phyloP scores from a whole-genome alignment of 148 eudicot species.

The Oxyria digyna region DNA sequence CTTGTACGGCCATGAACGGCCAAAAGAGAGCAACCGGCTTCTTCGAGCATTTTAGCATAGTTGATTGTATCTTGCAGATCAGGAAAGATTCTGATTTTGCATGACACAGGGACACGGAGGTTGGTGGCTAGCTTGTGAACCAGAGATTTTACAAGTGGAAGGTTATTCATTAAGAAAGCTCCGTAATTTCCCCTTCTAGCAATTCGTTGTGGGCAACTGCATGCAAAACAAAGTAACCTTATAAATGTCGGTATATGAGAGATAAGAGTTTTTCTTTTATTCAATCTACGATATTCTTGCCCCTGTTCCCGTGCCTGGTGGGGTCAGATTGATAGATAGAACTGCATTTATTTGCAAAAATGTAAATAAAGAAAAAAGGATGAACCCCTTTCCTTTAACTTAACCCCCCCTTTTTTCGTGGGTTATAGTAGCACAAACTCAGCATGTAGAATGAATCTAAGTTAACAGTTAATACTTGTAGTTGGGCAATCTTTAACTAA shows the following conservation, averaged over 20 bases:
- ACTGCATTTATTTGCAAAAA: background rate
- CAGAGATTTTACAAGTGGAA: conserved; percentile 72
- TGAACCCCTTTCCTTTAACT: too few species aligned
- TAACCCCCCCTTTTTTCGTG: too few species aligned
- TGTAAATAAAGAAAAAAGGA: too few species aligned
- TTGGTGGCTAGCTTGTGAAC: conserved; percentile 70
- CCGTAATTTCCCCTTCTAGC: conserved; percentile 93
- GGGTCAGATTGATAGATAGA: too few species aligned
- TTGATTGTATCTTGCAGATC: conserved; percentile 55
- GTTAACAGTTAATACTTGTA: background rate
- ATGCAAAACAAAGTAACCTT: conserved; percentile 6
- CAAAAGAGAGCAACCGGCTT: conserved; percentile 88
- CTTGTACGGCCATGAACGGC: conserved; percentile 97
- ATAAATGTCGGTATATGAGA: too few species aligned
- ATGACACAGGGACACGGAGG: conserved; percentile 83
- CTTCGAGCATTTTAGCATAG: conserved; percentile 90
- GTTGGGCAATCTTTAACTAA: background rate
- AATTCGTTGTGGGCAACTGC: conserved; percentile 98
- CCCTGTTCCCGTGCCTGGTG: too few species aligned
- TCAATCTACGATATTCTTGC: too few species aligned
- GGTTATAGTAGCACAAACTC: background rate
- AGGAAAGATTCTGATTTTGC: conserved; percentile 91
- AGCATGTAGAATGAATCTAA: background rate
- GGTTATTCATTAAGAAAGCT: conserved; percentile 92
- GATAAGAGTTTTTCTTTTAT: too few species aligned